Evolutionary conservation across 495 filamentous ascomycete genomes (phyloP).

Genomic region (Aspergillus taichungensis): DNA sequence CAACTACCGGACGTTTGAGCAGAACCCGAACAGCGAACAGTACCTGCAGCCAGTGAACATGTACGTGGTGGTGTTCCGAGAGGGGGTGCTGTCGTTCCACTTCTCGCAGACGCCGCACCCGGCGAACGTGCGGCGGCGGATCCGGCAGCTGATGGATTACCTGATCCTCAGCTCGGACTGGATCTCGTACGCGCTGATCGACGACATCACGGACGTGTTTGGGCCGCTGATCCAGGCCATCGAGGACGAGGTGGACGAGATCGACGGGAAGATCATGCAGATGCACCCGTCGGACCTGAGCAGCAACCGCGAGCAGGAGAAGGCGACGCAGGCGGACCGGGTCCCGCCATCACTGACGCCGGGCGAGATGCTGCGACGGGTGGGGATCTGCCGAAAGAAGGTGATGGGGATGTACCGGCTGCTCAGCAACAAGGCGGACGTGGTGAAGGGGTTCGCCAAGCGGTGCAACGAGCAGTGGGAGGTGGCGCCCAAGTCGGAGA

Average conservation of each 20-base stretch:
- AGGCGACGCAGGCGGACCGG: constrained; percentile 25
- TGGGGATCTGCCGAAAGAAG: constrained; percentile 91
- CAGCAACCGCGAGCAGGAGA: constrained; percentile 19
- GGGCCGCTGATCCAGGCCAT: constrained; percentile 83
- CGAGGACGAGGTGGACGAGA: constrained; percentile 81
- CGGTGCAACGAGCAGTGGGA: constrained; percentile 98
- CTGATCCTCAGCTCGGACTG: constrained; percentile 88
- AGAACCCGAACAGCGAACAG: constrained; percentile 76
- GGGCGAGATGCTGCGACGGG: constrained; percentile 77
- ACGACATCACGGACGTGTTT: constrained; percentile 96
- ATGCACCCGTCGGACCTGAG: constrained; percentile 51
- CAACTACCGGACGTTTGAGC: constrained; percentile 95
- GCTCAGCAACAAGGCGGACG: constrained; percentile 93
- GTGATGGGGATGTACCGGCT: constrained; percentile 92
- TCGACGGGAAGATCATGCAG: constrained; percentile 72
- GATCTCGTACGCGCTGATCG: constrained; percentile 97
- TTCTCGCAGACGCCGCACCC: constrained; percentile 89
- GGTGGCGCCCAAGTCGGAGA: constrained; percentile 87
- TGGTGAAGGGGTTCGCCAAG: constrained; percentile 99
- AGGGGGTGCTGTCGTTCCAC: constrained; percentile 92
- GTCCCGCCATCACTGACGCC: constrained; percentile 44
- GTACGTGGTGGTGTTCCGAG: constrained; percentile 94
- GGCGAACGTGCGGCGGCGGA: constrained; percentile 86
- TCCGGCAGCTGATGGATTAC: constrained; percentile 91
- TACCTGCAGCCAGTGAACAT: constrained; percentile 95